phyloP scores from a whole-genome alignment of 805 yeast genomes.

The Nakazawaea ishiwadae region DNA sequence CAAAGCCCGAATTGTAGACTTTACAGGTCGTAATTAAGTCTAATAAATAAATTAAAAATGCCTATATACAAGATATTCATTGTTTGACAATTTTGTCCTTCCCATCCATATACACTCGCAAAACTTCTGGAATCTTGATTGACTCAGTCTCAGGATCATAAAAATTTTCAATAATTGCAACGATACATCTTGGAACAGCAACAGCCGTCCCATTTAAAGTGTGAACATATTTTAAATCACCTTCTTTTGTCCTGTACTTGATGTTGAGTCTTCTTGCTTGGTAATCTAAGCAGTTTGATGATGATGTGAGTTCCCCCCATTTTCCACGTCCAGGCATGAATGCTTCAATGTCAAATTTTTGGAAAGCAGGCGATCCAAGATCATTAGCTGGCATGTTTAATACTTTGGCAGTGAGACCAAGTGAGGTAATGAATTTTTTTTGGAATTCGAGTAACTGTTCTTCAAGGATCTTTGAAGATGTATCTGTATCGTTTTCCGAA shows the following conservation, averaged over 20 bases:
- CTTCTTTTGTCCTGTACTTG: slow-evolving; percentile 34
- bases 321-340: slow-evolving; percentile 96
- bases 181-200: slow-evolving; percentile 88
- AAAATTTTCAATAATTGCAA: slow-evolving; percentile 85
- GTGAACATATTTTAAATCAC: slow-evolving; percentile 51
- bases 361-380: slow-evolving; percentile 88
- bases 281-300: slow-evolving; percentile 89
- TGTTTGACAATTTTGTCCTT: slow-evolving; percentile 28
- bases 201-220: slow-evolving; percentile 94
- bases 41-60: no score
- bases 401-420: slow-evolving; percentile 79
- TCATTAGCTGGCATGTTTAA: slow-evolving; percentile 88
- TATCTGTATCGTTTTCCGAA: slow-evolving; percentile 34
- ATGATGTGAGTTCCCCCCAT: slow-evolving; percentile 91
- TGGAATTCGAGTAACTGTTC: slow-evolving; percentile 63
- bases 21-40: no score
- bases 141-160: slow-evolving; percentile 55
- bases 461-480: slow-evolving; percentile 49
- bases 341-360: slow-evolving; percentile 91
- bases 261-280: slow-evolving; percentile 84
- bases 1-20: no score
- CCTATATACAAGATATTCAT: background rate
- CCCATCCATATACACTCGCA: slow-evolving; percentile 71
- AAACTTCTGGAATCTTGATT: slow-evolving; percentile 61
- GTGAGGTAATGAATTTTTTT: slow-evolving; percentile 50